phyloP scores from a whole-genome alignment of 345 rosid genomes.

The Rhizophora apiculata region DNA sequence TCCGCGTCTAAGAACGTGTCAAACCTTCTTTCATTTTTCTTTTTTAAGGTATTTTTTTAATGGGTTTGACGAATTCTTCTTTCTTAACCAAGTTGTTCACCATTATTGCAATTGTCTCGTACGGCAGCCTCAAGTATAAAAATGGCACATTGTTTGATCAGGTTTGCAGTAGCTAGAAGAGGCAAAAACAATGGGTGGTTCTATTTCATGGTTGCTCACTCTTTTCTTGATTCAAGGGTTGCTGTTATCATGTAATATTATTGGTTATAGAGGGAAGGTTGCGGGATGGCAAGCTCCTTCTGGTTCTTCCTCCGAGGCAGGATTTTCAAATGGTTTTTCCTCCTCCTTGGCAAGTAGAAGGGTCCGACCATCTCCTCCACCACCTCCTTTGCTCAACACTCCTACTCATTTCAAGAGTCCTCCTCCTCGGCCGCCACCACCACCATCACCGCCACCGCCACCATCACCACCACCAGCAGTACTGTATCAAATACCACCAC shows the following conservation, averaged over 20 bases:
- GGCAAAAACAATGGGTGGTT: neutral
- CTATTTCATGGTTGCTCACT: conserved; percentile 3
- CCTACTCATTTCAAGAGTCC: neutral
- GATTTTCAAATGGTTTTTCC: neutral
- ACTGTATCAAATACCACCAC: too few relatives aligned
- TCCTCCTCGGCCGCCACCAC: neutral
- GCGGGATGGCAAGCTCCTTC: conserved; percentile 1
- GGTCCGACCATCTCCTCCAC: neutral
- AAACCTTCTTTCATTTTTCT: too few relatives aligned
- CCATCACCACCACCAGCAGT: too few relatives aligned
- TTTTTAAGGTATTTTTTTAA: too few relatives aligned
- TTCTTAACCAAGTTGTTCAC: too few relatives aligned
- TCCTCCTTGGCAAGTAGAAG: neutral
- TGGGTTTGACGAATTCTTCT: too few relatives aligned
- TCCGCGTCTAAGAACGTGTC: too few relatives aligned
- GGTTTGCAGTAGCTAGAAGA: too few relatives aligned
- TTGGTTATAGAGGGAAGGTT: neutral
- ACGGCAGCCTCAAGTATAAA: neutral
- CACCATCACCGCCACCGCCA: neutral
- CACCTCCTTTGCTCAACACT: conserved; percentile 3
- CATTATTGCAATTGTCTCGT: too few relatives aligned
- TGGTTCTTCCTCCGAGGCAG: too few relatives aligned
- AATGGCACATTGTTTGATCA: too few relatives aligned
- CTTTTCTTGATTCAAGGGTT: conserved; percentile 1
- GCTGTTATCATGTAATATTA: conserved; percentile 1